These are phyloP conservation scores for Bipolaris cookei DNA, from an alignment of 2,329 filamentous ascomycete species.

Conservation along the genomic window DNA sequence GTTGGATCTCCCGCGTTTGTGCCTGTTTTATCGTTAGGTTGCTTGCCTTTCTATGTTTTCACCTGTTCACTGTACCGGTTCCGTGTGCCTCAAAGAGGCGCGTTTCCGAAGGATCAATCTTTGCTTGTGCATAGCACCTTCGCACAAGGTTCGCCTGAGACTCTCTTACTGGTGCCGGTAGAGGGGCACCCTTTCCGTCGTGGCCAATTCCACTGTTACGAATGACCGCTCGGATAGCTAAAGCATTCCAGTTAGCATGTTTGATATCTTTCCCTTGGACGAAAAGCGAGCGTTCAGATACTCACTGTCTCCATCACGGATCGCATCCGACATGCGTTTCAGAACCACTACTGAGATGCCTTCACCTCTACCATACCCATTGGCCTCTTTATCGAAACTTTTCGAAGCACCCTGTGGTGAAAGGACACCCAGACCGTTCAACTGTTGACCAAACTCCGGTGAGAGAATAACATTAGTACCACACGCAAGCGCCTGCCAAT, in stretches of 20 bases:
- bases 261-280: too few relatives aligned
- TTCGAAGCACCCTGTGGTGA: conserved; percentile 37
- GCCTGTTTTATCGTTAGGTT: too few relatives aligned
- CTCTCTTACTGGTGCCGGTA: conserved; percentile 48
- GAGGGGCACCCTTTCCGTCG: conserved; percentile 21
- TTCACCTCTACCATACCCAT: conserved; percentile 37
- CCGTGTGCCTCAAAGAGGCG: conserved; percentile 28
- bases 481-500: not conserved
- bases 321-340: conserved; percentile 29
- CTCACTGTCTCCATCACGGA: conserved; percentile 28
- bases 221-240: conserved; percentile 31
- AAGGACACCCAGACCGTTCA: conserved; percentile 21
- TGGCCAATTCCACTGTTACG: conserved; percentile 27
- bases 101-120: conserved; percentile 38
- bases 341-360: conserved; percentile 33
- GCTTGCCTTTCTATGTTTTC: too few relatives aligned
- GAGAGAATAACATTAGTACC: conserved; percentile 18
- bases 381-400: conserved; percentile 57
- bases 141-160: conserved; percentile 41
- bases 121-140: conserved; percentile 45
- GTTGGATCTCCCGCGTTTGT: conserved; percentile 54
- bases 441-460: conserved; percentile 6
- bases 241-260: not conserved
- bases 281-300: too few relatives aligned
- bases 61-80: too few relatives aligned